Conservation (phyloP, 2,329 filamentous ascomycete species). For the Aspergillus hiratsukae region DNA sequence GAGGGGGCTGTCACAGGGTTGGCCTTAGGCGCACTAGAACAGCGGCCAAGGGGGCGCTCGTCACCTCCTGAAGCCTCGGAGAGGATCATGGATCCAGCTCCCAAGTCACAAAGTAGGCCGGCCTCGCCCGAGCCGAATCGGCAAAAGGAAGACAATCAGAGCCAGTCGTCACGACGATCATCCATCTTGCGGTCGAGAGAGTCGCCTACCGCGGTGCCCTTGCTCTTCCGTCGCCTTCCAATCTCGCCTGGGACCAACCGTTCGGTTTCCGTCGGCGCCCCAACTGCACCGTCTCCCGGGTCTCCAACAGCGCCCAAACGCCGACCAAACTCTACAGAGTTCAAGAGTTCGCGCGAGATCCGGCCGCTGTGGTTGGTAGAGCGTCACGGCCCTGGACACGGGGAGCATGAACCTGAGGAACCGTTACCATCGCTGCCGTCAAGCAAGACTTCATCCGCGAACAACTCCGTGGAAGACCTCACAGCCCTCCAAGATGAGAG, state of each 20-base stretch:
- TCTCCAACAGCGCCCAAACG: slow-evolving; percentile 45
- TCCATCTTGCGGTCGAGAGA: slow-evolving; percentile 27
- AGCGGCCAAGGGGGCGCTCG: slow-evolving; percentile 33
- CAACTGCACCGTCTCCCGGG: slow-evolving; percentile 32
- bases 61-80: slow-evolving; percentile 28
- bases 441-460: slow-evolving; percentile 47
- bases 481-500: slow-evolving; percentile 23
- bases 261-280: slow-evolving; percentile 37
- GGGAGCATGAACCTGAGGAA: slow-evolving; percentile 37
- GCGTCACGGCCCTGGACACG: slow-evolving; percentile 47
- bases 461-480: slow-evolving; percentile 43
- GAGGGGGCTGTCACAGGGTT: slow-evolving; percentile 17
- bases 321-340: slow-evolving; percentile 49
- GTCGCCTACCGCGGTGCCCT: slow-evolving; percentile 53
- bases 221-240: slow-evolving; percentile 52
- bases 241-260: slow-evolving; percentile 42
- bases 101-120: slow-evolving; percentile 32
- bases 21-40: slow-evolving; percentile 18
- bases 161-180: slow-evolving; percentile 21
- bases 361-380: slow-evolving; percentile 81
- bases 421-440: slow-evolving; percentile 48
- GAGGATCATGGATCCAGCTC: slow-evolving; percentile 23
- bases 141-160: slow-evolving; percentile 10
- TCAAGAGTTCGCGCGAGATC: slow-evolving; percentile 59
- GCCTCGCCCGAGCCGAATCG: slow-evolving; percentile 25